Evolutionary conservation across 2,329 filamentous ascomycete species (phyloP).

Genomic region (Colletotrichum liaoningense): DNA sequence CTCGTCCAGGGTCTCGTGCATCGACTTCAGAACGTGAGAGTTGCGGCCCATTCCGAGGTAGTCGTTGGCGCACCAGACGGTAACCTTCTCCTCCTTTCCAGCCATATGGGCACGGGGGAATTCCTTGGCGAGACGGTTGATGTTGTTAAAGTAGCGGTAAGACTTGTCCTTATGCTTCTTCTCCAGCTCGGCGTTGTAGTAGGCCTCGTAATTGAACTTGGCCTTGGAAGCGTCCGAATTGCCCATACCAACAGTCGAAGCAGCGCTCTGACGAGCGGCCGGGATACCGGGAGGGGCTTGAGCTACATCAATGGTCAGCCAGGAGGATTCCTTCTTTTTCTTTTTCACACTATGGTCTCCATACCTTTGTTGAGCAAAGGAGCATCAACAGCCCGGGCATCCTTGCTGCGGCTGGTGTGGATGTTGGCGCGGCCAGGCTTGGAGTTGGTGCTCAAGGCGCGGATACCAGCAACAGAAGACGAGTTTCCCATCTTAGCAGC

Average conservation of each 20-base stretch:
- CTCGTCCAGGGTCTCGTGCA: slow-evolving; percentile 94
- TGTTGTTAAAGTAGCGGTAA: slow-evolving; percentile 99
- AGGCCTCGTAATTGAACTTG: slow-evolving; percentile 91
- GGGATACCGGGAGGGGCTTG: slow-evolving; percentile 48
- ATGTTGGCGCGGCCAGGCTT: slow-evolving; percentile 76
- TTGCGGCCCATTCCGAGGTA: slow-evolving; percentile 99
- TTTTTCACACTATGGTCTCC: slow-evolving; percentile 35
- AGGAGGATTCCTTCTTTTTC: background rate
- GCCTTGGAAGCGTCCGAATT: slow-evolving; percentile 44
- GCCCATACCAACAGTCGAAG: slow-evolving; percentile 38
- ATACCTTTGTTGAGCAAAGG: slow-evolving; percentile 60
- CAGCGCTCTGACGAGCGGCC: slow-evolving; percentile 43
- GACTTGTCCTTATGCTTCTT: slow-evolving; percentile 99
- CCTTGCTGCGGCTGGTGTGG: slow-evolving; percentile 82
- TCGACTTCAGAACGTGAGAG: slow-evolving; percentile 83
- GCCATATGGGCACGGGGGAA: slow-evolving; percentile 96
- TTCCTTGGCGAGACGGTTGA: slow-evolving; percentile 96
- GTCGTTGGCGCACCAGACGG: slow-evolving; percentile 99
- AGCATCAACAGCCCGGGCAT: slow-evolving; percentile 81
- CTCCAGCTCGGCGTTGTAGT: slow-evolving; percentile 89
- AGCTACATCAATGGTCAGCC: slow-evolving; percentile 44
- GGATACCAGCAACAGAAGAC: slow-evolving; percentile 60
- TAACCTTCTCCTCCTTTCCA: slow-evolving; percentile 84
- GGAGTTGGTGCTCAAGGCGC: slow-evolving; percentile 61
- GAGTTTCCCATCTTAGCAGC: slow-evolving; percentile 52